phyloP scores from a whole-genome alignment of 176 grass and related monocot genomes.

The Triticum urartu region DNA sequence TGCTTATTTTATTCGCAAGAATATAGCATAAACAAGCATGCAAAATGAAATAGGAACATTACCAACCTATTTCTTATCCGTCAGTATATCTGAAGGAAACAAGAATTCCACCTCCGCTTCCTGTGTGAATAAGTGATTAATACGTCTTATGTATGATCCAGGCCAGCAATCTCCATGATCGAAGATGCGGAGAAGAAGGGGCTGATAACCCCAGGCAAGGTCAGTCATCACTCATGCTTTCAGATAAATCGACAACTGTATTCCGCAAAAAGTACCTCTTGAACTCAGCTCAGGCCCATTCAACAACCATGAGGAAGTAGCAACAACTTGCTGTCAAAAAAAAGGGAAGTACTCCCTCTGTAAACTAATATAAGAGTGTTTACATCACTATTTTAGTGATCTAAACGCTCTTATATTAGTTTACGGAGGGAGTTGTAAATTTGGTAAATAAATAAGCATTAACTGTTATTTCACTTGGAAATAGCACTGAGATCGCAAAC shows the following conservation, averaged over 20 bases:
- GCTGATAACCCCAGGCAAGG: conserved; percentile 88
- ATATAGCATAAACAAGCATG: neutral
- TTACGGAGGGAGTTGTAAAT: no score
- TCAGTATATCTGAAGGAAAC: neutral
- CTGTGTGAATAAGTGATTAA: neutral
- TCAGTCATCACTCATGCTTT: conserved; percentile 16
- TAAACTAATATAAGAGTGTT: no score
- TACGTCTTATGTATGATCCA: conserved; percentile 12
- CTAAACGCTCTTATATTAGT: no score
- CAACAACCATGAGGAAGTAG: neutral
- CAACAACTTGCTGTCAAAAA: no score
- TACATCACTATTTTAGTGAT: no score
- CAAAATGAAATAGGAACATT: neutral
- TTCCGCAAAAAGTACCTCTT: neutral
- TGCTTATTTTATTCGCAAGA: no score
- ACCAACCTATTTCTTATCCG: neutral
- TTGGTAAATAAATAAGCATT: no score
- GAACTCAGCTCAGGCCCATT: neutral
- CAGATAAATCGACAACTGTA: neutral
- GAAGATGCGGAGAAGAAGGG: conserved; percentile 93
- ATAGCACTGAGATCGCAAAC: no score
- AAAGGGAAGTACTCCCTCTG: no score
- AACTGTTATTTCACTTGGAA: no score
- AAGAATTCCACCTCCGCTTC: neutral
- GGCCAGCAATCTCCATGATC: conserved; percentile 84